Conservation (phyloP, 2,329 filamentous ascomycete genomes). For the Aspergillus melleus region DNA sequence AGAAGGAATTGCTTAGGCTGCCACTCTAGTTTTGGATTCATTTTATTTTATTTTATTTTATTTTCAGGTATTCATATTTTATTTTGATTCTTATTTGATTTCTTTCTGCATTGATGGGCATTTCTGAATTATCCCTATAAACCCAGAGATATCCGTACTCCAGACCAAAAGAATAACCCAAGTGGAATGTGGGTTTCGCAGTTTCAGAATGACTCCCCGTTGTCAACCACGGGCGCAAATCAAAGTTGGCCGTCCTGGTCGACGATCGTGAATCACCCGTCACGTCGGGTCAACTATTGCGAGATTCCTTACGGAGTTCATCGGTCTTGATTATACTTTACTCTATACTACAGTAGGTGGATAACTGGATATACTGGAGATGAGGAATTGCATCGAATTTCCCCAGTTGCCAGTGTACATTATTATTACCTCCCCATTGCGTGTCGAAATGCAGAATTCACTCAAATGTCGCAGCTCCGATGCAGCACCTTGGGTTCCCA, state of each 20-base stretch:
- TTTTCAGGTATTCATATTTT: too few species aligned
- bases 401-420: background rate
- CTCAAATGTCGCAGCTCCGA: background rate
- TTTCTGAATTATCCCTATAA: too few species aligned
- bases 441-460: constrained; percentile 2
- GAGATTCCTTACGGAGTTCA: background rate
- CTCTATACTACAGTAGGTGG: too few species aligned
- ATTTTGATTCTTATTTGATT: too few species aligned
- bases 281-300: background rate
- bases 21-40: background rate
- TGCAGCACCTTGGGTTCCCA: background rate
- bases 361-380: too few species aligned
- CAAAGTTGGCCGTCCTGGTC: background rate
- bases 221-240: constrained; percentile 1
- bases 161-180: background rate
- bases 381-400: too few species aligned
- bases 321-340: too few species aligned
- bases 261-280: constrained; percentile 1
- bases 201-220: constrained; percentile 5
- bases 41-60: background rate
- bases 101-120: too few species aligned
- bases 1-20: background rate
- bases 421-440: background rate
- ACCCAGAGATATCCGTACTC: background rate
- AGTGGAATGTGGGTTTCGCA: constrained; percentile 7